Evolutionary conservation across 495 filamentous ascomycete genomes (phyloP).

Genomic region (Podospora pseudocomata): DNA sequence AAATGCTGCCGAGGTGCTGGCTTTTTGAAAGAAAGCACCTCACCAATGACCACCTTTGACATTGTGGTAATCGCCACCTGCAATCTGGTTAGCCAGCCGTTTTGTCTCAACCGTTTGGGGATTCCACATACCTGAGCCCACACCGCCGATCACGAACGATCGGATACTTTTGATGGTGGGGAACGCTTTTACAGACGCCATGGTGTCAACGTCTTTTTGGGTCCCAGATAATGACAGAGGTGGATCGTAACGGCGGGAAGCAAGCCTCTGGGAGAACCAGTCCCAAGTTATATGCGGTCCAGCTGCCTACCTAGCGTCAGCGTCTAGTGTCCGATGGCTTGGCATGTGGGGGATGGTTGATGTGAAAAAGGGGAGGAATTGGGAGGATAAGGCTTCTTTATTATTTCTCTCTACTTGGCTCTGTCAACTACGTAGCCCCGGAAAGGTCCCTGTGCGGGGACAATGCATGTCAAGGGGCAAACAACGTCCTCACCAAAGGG

Average conservation of each 20-base stretch:
- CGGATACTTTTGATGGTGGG: slow-evolving; percentile 75
- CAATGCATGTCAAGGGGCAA: slow-evolving; percentile 3
- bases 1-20: background rate
- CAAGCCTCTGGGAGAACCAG: background rate
- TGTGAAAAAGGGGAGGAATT: background rate
- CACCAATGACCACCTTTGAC: slow-evolving; percentile 85
- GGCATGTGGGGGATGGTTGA: background rate
- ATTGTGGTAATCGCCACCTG: slow-evolving; percentile 89
- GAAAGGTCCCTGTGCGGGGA: slow-evolving; percentile 4
- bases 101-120: background rate
- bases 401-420: background rate
- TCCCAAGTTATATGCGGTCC: background rate
- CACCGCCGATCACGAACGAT: slow-evolving; percentile 79
- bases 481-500: background rate
- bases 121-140: slow-evolving; percentile 60
- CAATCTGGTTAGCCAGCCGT: background rate
- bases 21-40: slow-evolving; percentile 12
- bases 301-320: slow-evolving; percentile 1
- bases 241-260: background rate
- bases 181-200: slow-evolving; percentile 51
- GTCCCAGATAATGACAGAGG: background rate
- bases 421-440: background rate
- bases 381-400: background rate
- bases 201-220: slow-evolving; percentile 18
- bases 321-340: background rate